Evolutionary conservation across 2,329 filamentous ascomycete genomes (phyloP), one percentile per base, ranked within the genome.

Genomic region (Boeremia exigua): DNA sequence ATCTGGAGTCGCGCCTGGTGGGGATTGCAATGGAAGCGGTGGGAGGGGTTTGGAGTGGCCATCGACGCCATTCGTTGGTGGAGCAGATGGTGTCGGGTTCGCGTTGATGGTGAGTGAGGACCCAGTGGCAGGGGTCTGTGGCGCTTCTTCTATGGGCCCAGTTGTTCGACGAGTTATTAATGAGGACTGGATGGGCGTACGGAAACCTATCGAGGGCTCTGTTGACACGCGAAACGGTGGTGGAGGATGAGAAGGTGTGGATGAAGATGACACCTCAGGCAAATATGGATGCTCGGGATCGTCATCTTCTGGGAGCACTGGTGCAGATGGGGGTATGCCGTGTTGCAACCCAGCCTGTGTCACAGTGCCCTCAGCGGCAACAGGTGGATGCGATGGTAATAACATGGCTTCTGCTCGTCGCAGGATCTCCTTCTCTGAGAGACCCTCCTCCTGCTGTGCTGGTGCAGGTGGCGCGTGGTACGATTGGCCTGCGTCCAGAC

Each of bases 341-440:
- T 59, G 60, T 23, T 54, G 72, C 15, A 29, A 70, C 14, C 36
- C 37, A 5, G 79, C 78, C 14, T 79, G 78, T 30, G 81, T 78
- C 30, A 63, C 62, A 3, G 67, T 69, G n/a, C 78, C 78, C 28
- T 75, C 73, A 52, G 78, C 74, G 11, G 73, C 65, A 30, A 78
- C 80, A 11, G 89, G 84, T 12, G 91, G 93, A 66, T 88, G 87
- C 68, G 92, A 96, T 2, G 94, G 94, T 19, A 97, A 77, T 5
- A 97, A 78, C 42, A 88, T 84, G 62, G 88, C 84, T 76, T 97
- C 93, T 36, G 91, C 92, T 55, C 86, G 85, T 42, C 88, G 85
- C 55, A 95, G 78, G 44, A 88, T 87, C 56, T 96, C 88, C 75
- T 97, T 97, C 61, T 98, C 95, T 11, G 88, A 86, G 29, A 92